Evolutionary conservation across 768 basidiomycete genomes (phyloP), one percentile per base, ranked within the genome.

Genomic region (Pluteus cervinus): DNA sequence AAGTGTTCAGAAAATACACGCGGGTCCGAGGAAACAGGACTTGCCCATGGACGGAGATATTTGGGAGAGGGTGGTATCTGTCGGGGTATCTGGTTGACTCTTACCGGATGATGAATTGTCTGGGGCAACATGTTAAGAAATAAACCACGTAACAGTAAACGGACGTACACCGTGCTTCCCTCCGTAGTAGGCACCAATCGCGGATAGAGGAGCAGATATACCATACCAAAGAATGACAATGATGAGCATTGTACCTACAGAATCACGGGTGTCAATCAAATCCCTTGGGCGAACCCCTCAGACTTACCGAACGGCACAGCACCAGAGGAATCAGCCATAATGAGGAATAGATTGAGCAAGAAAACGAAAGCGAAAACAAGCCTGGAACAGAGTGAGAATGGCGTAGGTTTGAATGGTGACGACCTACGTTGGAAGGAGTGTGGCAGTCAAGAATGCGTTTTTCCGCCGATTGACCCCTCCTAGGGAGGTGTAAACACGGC

Each of bases 41-140:
- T 35, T 57, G 86, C 88, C 81, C 81, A 82, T 46, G 82, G 83
- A 30, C 70, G 73, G 32, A 96, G 76, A 56, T 96, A 93, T 55
- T 78, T 86, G 17, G 88, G 89, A 7, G 68, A 58, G 8, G 88
- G 86, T 1, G 94, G 94, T 39, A 98, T 92, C 56, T 97, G 94
- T n/a, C 93, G 76, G 10, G 94, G 94, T 40, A 97, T 98, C 40
- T 79, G 84, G 47, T 94, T 89, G 21, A 92, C 87, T 42, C 92
- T 71, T 25, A 90, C 86, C 8, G 92, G 93, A 53, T 91, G 76
- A n/a, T 66, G 59, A 39, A 96, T 60, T 20, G 63, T 68, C 88
- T 93, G 44, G 4, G 36, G 29, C 33, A 29, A 15, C 26, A 39
- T 17, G 46, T 33, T 29, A 44, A 52, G 23, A 30, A 12, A 24